Evolutionary conservation across 108 stramenopile genomes (phyloP), one percentile per base, ranked within the genome.

Genomic region (Conticribra guillardii): DNA sequence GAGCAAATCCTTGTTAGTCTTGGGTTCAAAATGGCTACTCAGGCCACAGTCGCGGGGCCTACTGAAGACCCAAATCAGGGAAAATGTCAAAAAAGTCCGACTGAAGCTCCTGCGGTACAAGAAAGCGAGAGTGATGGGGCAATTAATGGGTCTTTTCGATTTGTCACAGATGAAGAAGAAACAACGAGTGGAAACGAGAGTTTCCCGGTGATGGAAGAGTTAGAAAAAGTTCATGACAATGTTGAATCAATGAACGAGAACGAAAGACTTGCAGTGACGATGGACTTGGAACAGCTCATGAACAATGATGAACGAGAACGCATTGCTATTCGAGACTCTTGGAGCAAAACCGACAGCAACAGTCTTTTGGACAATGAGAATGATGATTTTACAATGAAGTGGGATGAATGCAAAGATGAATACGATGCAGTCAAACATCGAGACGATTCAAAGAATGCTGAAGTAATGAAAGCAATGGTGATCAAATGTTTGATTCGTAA

Each of bases 1-100:
- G 59, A 60, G 24, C 33, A 60, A 23, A 60, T 60, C 18, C 41
- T 60, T 18, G 37, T 60, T 2, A 34, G 59, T 14, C 41, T 60
- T 32, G 59, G 41, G 34, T 60, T 60, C 21, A 32, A 34, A 23
- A 15, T 0, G 23, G 18, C 19, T 8, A 22, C 23, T n/a, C 16
- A n/a, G 22, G 23, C 17, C 2, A 34, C 14, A 60, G 59, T 23
- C 24, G 59, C 15, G 18, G n/a, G 21, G 18, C 14, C 34, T 22
- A n/a, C 11, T 44, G 16, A 1, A 9, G 18, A 24, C 41, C 33
- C n/a, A 41, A 11, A 18, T 7, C 0, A 19, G 18, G 16, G 17
- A 44, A 23, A 23, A 32, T 14, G 22, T 23, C 4, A 44, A 22
- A n/a, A 23, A 23, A 4, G 17, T 9, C 16, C 50, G 4, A 18